Conservation (phyloP, 1,284 basidiomycete genomes). For the Microbotryomycetes sp. region DNA sequence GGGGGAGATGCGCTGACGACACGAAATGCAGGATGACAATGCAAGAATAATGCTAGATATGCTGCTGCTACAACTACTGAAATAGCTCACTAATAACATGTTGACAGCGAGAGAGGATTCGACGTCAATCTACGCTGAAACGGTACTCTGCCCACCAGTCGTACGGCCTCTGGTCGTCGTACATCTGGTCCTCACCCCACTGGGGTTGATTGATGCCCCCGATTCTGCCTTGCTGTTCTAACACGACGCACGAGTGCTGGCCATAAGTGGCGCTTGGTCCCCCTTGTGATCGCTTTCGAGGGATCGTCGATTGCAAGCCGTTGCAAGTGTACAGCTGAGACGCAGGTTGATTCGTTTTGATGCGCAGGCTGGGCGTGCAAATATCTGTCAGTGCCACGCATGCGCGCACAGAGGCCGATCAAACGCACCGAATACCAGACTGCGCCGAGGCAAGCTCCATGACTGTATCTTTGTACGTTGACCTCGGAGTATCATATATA, state of each 20-base stretch:
- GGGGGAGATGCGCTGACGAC: too few species aligned
- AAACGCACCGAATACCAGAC: constrained; percentile 48
- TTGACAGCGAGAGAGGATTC: too few species aligned
- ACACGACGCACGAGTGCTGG: constrained; percentile 47
- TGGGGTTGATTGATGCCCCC: constrained; percentile 50
- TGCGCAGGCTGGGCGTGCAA: not conserved
- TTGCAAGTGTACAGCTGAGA: constrained; percentile 47
- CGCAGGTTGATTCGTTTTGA: not conserved
- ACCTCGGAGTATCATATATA: constrained; percentile 38
- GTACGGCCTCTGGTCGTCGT: constrained; percentile 1
- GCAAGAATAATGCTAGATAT: too few species aligned
- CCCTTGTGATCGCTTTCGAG: constrained; percentile 46
- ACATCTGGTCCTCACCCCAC: constrained; percentile 41
- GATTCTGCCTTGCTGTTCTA: constrained; percentile 49
- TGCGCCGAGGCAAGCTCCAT: constrained; percentile 47
- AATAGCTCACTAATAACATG: too few species aligned
- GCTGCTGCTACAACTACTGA: too few species aligned
- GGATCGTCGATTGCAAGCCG: constrained; percentile 41
- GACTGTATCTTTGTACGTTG: constrained; percentile 37
- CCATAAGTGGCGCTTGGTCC: constrained; percentile 44
- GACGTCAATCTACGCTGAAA: not conserved
- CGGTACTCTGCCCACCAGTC: constrained; percentile 18
- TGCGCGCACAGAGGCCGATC: constrained; percentile 46
- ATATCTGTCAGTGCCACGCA: not conserved
- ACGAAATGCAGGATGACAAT: too few species aligned